Evolutionary conservation across 2,329 filamentous ascomycete species (phyloP), one percentile per base, ranked within the genome.

Genomic region (Fusarium sp.): DNA sequence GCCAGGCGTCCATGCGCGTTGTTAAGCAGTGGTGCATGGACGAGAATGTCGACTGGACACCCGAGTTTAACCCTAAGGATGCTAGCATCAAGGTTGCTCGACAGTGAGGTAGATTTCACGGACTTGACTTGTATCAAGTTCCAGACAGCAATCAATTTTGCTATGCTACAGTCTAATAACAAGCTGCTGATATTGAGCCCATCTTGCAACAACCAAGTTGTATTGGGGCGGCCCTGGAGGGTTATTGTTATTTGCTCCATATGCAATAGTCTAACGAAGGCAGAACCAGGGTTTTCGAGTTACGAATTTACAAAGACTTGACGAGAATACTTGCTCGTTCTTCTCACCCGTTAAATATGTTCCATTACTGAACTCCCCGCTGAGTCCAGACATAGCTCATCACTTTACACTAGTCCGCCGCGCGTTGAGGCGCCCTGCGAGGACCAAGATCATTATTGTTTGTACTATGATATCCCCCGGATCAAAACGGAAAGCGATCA

Each of bases 11-110:
- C 11, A 64, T 84, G 52, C 72, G 70, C 7, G 70, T 82, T 5
- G 70, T 84, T 61, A 74, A 73, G 3, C 70, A 74, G 24, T 84
- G 81, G 79, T 79, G 78, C 40, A 73, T 75, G 8, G 75, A 78
- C 4, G 80, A 83, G 56, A 70, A 71, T 6, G 76, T 83, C n/a
- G 72, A 76, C 15, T 85, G 82, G 82, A 67, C 70, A n/a, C 75
- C 79, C 1, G 74, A 78, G 64, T 69, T 79, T 25, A 65, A 64
- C 13, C 58, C 73, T 11, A 67, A 58, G 38, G 72, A 75, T 12
- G 61, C 49, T 43, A 53, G 39, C 47, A 66, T 63, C 29, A 46
- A 51, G 24, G 48, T 66, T 48, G 56, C 48, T 26, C 62, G 61
- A 47, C 34, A 43, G 48, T 44, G 34, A 58, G 24, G 29, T 24